Conservation (phyloP, 75 land plant species). For the Sequoia sempervirens region DNA sequence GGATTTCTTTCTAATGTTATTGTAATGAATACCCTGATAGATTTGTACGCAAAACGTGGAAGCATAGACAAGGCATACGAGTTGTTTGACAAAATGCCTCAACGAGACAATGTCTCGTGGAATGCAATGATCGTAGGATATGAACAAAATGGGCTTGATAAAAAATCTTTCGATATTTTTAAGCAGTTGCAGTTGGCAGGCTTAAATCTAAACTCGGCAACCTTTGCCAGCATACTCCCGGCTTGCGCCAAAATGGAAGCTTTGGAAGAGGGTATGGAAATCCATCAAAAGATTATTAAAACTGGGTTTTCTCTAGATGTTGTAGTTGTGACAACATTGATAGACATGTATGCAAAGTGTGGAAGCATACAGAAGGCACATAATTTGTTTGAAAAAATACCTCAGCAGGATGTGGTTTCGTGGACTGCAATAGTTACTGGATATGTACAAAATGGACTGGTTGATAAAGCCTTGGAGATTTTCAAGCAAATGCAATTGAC, state of each 20-base stretch:
- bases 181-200: slow-evolving; percentile 1
- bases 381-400: too few species aligned
- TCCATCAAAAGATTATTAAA: too few species aligned
- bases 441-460: neutral
- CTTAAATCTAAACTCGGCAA: slow-evolving; percentile 5
- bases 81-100: slow-evolving; percentile 12
- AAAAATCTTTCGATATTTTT: slow-evolving; percentile 9
- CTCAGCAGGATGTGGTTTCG: too few species aligned
- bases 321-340: too few species aligned
- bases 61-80: slow-evolving; percentile 10
- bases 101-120: slow-evolving; percentile 7
- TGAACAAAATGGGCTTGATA: slow-evolving; percentile 1
- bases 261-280: neutral
- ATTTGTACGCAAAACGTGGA: slow-evolving; percentile 29
- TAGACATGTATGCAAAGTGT: too few species aligned
- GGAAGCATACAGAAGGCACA: too few species aligned
- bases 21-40: slow-evolving; percentile 18
- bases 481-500: slow-evolving; percentile 16
- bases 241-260: slow-evolving; percentile 1
- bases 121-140: slow-evolving; percentile 15
- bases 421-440: neutral
- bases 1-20: slow-evolving; percentile 15
- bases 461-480: slow-evolving; percentile 11
- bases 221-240: neutral
- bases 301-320: too few species aligned